Conservation (phyloP, 208 protist species). For the Naegleria lovaniensis region DNA sequence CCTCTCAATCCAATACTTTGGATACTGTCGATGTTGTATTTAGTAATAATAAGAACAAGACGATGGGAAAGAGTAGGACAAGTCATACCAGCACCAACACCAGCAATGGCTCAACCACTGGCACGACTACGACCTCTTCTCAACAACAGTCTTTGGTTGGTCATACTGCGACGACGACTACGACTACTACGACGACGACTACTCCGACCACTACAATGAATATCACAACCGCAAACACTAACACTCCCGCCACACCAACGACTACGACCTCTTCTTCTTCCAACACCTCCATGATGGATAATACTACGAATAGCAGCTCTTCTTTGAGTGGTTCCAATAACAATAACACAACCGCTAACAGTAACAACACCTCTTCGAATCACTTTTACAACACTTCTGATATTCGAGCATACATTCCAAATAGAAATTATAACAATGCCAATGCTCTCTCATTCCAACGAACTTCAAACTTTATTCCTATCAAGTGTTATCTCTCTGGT, state of each 20-base stretch:
- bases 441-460: neutral
- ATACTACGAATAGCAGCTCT: neutral
- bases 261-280: neutral
- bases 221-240: neutral
- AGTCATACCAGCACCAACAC: neutral
- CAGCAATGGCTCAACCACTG: no score
- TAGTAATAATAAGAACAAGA: neutral
- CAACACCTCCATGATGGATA: neutral
- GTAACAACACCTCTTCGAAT: neutral
- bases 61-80: neutral
- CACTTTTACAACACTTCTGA: neutral
- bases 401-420: neutral
- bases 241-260: neutral
- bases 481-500: neutral
- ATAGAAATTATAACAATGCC: neutral
- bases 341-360: neutral
- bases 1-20: neutral
- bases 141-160: no score
- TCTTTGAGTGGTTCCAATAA: no score
- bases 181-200: neutral
- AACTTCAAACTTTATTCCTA: neutral
- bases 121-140: no score
- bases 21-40: neutral
- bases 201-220: neutral
- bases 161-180: neutral